Conservation (phyloP, 2,329 filamentous ascomycete genomes). For the Neofusicoccum laricinum region DNA sequence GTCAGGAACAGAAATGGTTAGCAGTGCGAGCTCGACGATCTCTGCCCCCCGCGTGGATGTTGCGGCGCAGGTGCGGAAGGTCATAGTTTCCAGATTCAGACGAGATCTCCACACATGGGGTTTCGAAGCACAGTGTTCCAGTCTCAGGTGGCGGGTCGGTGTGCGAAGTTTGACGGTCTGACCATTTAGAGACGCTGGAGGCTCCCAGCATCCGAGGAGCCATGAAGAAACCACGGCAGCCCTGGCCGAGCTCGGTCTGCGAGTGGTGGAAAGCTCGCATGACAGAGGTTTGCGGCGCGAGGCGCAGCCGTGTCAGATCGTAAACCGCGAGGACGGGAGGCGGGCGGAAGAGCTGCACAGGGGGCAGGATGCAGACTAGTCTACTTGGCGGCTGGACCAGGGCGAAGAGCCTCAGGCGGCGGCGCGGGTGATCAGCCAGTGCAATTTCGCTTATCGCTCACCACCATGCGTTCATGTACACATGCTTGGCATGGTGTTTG, state of each 20-base stretch:
- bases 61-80: constrained; percentile 3
- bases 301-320: background rate
- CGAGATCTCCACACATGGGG: background rate
- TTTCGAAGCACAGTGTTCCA: background rate
- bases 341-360: background rate
- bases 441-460: constrained; percentile 2
- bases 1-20: background rate
- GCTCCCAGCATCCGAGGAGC: background rate
- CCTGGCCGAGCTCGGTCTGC: background rate
- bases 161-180: background rate
- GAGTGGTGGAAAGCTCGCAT: background rate
- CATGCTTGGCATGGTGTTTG: background rate
- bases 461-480: background rate
- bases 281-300: background rate
- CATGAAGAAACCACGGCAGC: background rate
- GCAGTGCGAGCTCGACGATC: background rate
- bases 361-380: background rate
- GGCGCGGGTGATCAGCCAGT: background rate
- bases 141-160: background rate
- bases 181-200: background rate
- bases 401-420: background rate
- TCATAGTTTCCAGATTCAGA: background rate
- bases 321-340: background rate
- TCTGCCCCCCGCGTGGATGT: background rate
- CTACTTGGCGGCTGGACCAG: background rate